A percentile compares a stretch with the other conserved stretches of the same genome.
Evolutionary conservation across 495 filamentous ascomycete species (phyloP).

Genomic region (Aspergillus sclerotiicarbonarius): DNA sequence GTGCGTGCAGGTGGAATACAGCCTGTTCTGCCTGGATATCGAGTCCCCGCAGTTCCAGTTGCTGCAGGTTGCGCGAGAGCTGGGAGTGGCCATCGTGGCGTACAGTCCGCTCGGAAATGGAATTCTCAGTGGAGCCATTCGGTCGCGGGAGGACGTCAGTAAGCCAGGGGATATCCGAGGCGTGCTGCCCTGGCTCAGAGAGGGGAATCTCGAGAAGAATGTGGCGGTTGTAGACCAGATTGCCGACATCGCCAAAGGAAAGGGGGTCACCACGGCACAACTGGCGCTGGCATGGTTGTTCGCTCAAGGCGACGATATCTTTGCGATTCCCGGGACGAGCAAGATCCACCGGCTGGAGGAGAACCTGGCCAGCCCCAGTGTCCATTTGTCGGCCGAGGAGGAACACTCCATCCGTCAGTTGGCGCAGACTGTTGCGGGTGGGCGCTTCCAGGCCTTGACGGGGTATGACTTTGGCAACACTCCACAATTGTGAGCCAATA

Average conservation of each 20-base stretch:
- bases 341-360: conserved; percentile 55
- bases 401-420: conserved; percentile 16
- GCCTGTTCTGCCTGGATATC: conserved; percentile 57
- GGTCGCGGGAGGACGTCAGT: conserved; percentile 45
- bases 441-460: conserved; percentile 21
- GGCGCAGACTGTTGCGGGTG: conserved; percentile 13
- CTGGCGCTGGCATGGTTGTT: conserved; percentile 59
- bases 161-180: conserved; percentile 37
- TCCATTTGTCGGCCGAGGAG: conserved; percentile 16
- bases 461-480: conserved; percentile 27
- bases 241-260: conserved; percentile 42
- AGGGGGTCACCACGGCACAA: conserved; percentile 47
- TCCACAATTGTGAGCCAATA: conserved; percentile 13
- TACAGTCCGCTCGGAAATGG: conserved; percentile 63
- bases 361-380: conserved; percentile 38
- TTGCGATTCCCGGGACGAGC: conserved; percentile 62
- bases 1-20: conserved; percentile 68
- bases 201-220: conserved; percentile 53
- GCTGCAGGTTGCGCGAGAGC: conserved; percentile 56
- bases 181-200: conserved; percentile 44
- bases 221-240: conserved; percentile 44
- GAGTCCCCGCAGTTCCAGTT: conserved; percentile 49
- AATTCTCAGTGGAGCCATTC: conserved; percentile 49
- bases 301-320: conserved; percentile 57
- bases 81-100: conserved; percentile 60